These are phyloP conservation scores for Paraleonurus japonicus DNA, from an alignment of 257 asterid species.

Conservation along the genomic window DNA sequence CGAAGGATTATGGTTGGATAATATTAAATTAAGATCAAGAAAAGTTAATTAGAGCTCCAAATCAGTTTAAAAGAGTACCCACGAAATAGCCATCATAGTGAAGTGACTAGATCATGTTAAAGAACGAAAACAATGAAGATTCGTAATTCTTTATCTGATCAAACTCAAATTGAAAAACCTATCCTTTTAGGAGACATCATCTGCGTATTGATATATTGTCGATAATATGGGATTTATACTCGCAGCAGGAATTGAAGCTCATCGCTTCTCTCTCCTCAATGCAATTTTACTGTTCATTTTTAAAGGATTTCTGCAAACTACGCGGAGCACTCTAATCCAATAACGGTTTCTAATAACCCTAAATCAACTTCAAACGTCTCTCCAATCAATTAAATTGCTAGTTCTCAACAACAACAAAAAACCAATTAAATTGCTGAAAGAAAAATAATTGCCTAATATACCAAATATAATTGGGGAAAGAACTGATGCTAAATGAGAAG, in stretches of 20 bases:
- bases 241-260: not conserved
- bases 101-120: not conserved
- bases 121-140: not conserved
- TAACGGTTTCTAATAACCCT: not conserved
- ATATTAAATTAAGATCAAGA: not conserved
- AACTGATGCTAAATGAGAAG: not conserved
- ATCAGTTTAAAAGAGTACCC: not conserved
- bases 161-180: not conserved
- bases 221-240: not conserved
- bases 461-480: not conserved
- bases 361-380: not conserved
- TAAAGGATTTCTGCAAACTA: not conserved
- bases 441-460: too few relatives aligned
- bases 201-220: not conserved
- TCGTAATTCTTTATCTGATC: not conserved
- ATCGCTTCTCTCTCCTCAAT: not conserved
- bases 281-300: not conserved
- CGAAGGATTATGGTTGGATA: not conserved
- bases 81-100: not conserved
- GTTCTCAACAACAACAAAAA: too few relatives aligned
- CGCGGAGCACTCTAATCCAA: not conserved
- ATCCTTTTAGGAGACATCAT: not conserved
- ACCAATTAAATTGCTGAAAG: not conserved
- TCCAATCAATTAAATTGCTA: not conserved
- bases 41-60: not conserved